Base-by-base conservation (phyloP, 345 rosid genomes). In the Mangifera indica region DNA sequence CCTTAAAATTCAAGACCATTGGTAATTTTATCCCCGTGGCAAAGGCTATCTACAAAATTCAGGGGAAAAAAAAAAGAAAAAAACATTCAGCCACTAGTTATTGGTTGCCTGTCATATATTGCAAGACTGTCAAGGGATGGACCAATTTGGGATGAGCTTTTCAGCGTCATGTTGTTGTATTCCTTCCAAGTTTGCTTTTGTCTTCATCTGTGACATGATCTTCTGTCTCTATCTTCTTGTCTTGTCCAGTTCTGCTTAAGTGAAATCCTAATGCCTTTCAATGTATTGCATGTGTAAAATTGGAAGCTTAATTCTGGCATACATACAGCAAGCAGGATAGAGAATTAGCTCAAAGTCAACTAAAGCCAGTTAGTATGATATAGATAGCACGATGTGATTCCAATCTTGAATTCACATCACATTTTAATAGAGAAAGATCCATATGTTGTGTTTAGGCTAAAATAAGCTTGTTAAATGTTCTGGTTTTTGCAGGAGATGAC, bases 401-500 rank as follows among this genome's bases (percentile, higher is more conserved):
- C n/a, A n/a, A n/a, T n/a, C n/a, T n/a, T n/a, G n/a, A n/a, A n/a
- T n/a, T n/a, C n/a, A n/a, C n/a, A n/a, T n/a, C n/a, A n/a, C n/a
- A n/a, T n/a, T n/a, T n/a, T 20, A 42, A n/a, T 34, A 48, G 4
- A 56, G 66, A 46, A 60, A 18, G 37, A 29, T 77, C 18, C 8
- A 21, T 55, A 26, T 52, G 32, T 74, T 20, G 8, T 21, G 60
- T 61, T 65, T 18, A 44, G 26, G 65, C 74, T 57, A 32, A 76
- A 68, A 56, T 17, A 25, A 75, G 69, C 64, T 72, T 58, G 67
- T 63, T 60, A 69, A 56, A 55, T 68, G 64, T 65, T 65, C 64
- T 73, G 49, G 69, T 72, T 78, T 77, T 66, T 83, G 77, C 91
- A 95, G 99, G 99, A 32, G 98, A 92, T 42, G 99, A 95, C 81